Conservation (phyloP, 306 rosid genomes). For the Prunus fruticosa region DNA sequence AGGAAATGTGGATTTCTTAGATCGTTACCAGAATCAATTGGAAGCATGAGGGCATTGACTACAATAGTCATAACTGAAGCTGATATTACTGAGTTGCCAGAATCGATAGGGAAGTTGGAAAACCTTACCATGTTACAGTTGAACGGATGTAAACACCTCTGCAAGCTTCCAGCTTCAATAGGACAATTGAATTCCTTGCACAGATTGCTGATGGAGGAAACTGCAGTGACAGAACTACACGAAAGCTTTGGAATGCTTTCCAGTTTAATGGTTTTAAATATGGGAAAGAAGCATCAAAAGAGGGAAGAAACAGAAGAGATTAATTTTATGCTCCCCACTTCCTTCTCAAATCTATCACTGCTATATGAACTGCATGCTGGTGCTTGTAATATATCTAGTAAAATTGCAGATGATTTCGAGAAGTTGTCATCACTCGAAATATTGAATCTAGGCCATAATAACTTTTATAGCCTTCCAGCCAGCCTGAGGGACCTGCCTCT, state of each 20-base stretch:
- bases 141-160: slow-evolving; percentile 37
- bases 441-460: slow-evolving; percentile 41
- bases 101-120: slow-evolving; percentile 42
- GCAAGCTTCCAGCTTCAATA: slow-evolving; percentile 53
- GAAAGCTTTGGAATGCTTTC: slow-evolving; percentile 61
- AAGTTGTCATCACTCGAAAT: slow-evolving; percentile 39
- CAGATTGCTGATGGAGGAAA: slow-evolving; percentile 45
- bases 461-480: slow-evolving; percentile 56
- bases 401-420: slow-evolving; percentile 56
- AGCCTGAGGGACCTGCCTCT: slow-evolving; percentile 46
- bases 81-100: slow-evolving; percentile 49
- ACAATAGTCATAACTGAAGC: slow-evolving; percentile 32
- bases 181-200: slow-evolving; percentile 50
- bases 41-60: slow-evolving; percentile 39
- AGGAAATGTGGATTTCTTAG: slow-evolving; percentile 42
- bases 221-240: slow-evolving; percentile 46
- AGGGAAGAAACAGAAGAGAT: neutral
- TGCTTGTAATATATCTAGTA: slow-evolving; percentile 48
- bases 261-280: slow-evolving; percentile 39
- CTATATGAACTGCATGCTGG: slow-evolving; percentile 42
- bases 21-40: slow-evolving; percentile 56
- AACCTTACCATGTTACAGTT: slow-evolving; percentile 43
- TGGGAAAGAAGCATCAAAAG: slow-evolving; percentile 32
- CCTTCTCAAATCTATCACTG: slow-evolving; percentile 47
- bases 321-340: slow-evolving; percentile 30